Evolutionary conservation across 805 yeast genomes (phyloP).

Genomic region (Gaillardinia entomophila): DNA sequence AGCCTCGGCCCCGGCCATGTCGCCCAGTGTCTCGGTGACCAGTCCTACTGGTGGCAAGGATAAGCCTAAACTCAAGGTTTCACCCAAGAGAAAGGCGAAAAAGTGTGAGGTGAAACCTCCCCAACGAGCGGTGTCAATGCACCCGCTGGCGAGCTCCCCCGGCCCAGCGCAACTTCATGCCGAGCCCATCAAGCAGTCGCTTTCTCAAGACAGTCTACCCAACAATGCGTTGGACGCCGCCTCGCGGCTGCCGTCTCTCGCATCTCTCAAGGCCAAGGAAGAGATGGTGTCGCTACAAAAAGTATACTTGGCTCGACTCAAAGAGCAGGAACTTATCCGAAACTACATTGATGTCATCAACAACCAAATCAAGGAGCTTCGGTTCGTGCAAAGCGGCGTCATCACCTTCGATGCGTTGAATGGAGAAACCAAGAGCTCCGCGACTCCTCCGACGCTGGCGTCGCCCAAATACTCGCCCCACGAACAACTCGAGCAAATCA

Average conservation of each 20-base stretch:
- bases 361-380: conserved; percentile 38
- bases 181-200: neutral
- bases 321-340: conserved; percentile 37
- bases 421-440: conserved; percentile 3
- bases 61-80: conserved; percentile 8
- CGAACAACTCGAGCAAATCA: conserved; percentile 34
- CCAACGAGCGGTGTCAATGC: neutral
- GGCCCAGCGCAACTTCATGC: neutral
- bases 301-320: conserved; percentile 29
- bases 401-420: conserved; percentile 37
- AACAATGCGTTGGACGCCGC: too few species aligned
- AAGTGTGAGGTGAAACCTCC: conserved; percentile 4
- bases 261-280: neutral
- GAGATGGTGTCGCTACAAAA: conserved; percentile 22
- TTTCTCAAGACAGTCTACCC: neutral
- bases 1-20: neutral
- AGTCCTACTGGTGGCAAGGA: too few species aligned
- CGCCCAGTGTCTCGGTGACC: neutral
- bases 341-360: conserved; percentile 38
- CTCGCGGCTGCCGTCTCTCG: neutral
- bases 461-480: conserved; percentile 6
- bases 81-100: conserved; percentile 3
- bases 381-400: conserved; percentile 39
- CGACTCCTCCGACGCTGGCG: neutral
- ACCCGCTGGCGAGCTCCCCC: neutral